Evolutionary conservation across 805 yeast species (phyloP), one percentile per base, ranked within the genome.

Genomic region (Teunomyces tritomae): DNA sequence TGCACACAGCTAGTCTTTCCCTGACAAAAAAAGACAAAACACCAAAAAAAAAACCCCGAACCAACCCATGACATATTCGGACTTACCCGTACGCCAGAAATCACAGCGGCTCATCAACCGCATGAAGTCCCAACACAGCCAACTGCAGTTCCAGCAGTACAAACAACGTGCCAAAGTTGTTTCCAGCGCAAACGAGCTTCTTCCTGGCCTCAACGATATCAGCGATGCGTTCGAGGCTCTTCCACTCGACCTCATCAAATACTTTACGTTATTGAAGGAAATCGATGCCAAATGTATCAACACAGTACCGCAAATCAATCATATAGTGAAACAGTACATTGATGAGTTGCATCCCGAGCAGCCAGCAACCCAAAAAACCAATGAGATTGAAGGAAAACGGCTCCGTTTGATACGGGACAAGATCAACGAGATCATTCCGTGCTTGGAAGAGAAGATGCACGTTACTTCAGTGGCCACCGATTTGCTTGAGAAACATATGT

Each of bases 371-470:
- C 17, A n/a, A 43, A 28, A 32, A 16, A 28, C 39, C 26, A 40
- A 13, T 4, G 36, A 29, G 7, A 2, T 17, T 13, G 59, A 76
- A 48, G 64, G 67, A 46, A 49, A 61, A 16, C 59, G 74, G 6
- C 61, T 78, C 50, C 55, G 62, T 26, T 56, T 63, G 24, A 76
- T 80, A 49, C 65, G 76, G 47, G 73, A 73, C 27, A 68, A 74
- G 47, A 71, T 80, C 53, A 74, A 71, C 52, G 96, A 88, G 49
- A 74, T 92, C 47, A 82, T 92, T 73, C 97, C 98, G 0, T 88
- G 96, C 51, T 68, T 92, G 47, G 98, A 92, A 63, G 97, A 94
- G 64, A 94, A 94, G 67, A 89, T 94, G 95, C 97, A 92, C 64
- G 97, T 94, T 36, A 92, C 97, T 4, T 85, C 92, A 1, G 84